phyloP scores from a whole-genome alignment of 768 basidiomycete genomes.

The Leccinellum albellum region DNA sequence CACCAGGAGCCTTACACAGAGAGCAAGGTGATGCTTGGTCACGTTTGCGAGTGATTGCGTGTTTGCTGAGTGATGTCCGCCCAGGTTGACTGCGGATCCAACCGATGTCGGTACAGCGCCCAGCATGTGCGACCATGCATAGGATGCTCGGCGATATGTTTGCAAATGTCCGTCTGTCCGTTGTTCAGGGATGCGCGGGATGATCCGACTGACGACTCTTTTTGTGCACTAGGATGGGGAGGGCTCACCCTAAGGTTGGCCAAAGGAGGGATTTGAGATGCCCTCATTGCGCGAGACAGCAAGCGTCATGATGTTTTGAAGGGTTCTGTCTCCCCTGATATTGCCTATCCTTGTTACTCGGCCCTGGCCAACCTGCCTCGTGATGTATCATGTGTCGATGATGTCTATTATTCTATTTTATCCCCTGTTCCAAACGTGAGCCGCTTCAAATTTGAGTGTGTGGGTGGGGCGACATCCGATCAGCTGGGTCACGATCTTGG shows the following conservation, averaged over 20 bases:
- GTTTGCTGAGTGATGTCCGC: constrained; percentile 5
- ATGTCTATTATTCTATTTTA: constrained; percentile 20
- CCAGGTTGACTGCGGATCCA: constrained; percentile 42
- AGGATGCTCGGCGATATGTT: constrained; percentile 38
- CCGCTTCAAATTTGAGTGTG: background rate
- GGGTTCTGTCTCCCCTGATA: background rate
- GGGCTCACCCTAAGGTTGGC: constrained; percentile 18
- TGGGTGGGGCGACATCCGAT: constrained; percentile 9
- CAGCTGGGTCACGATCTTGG: constrained; percentile 5
- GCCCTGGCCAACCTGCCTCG: background rate
- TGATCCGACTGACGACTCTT: constrained; percentile 14
- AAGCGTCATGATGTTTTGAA: constrained; percentile 5
- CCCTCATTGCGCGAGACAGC: constrained; percentile 18
- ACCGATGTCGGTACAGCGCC: constrained; percentile 42
- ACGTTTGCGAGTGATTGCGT: constrained; percentile 24
- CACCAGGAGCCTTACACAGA: constrained; percentile 33
- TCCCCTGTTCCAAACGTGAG: constrained; percentile 2
- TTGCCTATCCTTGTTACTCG: background rate
- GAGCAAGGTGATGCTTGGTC: constrained; percentile 26
- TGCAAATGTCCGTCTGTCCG: constrained; percentile 33
- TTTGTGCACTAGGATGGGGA: constrained; percentile 18
- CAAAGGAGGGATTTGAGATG: constrained; percentile 19
- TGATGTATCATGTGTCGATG: constrained; percentile 13
- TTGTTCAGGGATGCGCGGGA: background rate
- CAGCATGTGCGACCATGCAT: constrained; percentile 33